These are phyloP conservation scores for Huntiella savannae DNA, from an alignment of 2,329 filamentous ascomycete genomes.

Conservation along the genomic window DNA sequence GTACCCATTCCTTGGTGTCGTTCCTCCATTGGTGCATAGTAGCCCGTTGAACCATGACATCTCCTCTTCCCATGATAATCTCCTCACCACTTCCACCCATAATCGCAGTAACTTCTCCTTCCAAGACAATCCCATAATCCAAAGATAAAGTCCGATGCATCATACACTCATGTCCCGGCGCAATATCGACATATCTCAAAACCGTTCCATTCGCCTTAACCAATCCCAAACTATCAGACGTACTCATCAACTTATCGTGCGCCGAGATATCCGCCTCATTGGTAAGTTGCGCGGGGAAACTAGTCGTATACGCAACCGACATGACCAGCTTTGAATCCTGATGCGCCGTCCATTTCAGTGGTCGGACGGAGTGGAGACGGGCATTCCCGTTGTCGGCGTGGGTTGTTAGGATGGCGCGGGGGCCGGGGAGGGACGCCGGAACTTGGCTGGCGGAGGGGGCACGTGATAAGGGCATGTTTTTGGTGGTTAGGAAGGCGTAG, in stretches of 20 bases:
- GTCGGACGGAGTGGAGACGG: slow-evolving; percentile 12
- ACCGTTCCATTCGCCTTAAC: slow-evolving; percentile 22
- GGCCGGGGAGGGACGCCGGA: slow-evolving; percentile 8
- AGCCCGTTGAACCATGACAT: slow-evolving; percentile 35
- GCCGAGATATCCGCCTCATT: slow-evolving; percentile 21
- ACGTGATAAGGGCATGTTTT: slow-evolving; percentile 1
- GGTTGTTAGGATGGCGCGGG: slow-evolving; percentile 11
- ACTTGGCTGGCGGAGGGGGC: slow-evolving; percentile 8
- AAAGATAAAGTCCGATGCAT: slow-evolving; percentile 36
- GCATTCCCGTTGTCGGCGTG: slow-evolving; percentile 10
- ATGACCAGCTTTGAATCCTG: slow-evolving; percentile 20
- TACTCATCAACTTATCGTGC: slow-evolving; percentile 18
- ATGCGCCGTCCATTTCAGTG: slow-evolving; percentile 14
- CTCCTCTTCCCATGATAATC: slow-evolving; percentile 27
- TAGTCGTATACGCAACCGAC: slow-evolving; percentile 25
- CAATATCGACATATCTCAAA: slow-evolving; percentile 29
- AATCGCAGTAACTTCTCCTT: slow-evolving; percentile 31
- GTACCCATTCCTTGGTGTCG: slow-evolving; percentile 25
- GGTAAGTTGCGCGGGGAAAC: slow-evolving; percentile 22
- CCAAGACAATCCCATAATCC: slow-evolving; percentile 35
- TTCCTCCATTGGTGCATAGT: slow-evolving; percentile 38
- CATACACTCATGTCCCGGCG: slow-evolving; percentile 19
- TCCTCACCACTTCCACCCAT: slow-evolving; percentile 30
- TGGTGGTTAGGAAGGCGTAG: background rate
- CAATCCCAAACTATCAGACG: slow-evolving; percentile 16